Conservation (phyloP, 345 rosid species). For the Hibiscus tridactylites region DNA sequence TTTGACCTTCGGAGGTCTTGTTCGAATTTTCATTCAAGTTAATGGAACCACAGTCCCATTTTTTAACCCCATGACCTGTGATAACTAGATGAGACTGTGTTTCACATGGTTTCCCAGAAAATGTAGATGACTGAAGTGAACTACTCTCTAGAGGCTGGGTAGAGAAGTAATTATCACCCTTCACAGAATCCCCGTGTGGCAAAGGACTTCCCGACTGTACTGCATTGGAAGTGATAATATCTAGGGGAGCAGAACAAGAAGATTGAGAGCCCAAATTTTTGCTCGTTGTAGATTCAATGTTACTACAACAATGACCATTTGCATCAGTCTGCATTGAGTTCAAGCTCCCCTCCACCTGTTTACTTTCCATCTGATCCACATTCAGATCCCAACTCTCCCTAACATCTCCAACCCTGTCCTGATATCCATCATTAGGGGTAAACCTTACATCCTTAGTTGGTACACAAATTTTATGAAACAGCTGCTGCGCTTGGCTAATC, state of each 20-base stretch:
- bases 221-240: conserved; percentile 26
- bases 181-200: conserved; percentile 22
- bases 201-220: conserved; percentile 20
- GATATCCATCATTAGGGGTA: conserved; percentile 19
- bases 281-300: conserved; percentile 22
- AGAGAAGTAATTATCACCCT: conserved; percentile 23
- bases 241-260: conserved; percentile 23
- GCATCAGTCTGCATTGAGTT: conserved; percentile 26
- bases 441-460: conserved; percentile 13
- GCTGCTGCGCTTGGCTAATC: conserved; percentile 21
- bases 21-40: conserved; percentile 15
- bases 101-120: conserved; percentile 31
- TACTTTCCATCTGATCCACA: conserved; percentile 14
- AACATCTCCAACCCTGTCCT: conserved; percentile 17
- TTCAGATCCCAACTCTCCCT: conserved; percentile 14
- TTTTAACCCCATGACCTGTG: conserved; percentile 27
- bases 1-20: conserved; percentile 13
- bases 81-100: conserved; percentile 16
- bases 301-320: conserved; percentile 16
- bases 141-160: conserved; percentile 29
- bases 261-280: conserved; percentile 32
- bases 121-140: conserved; percentile 24
- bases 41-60: conserved; percentile 18
- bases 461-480: conserved; percentile 11
- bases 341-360: conserved; percentile 20